Base-by-base conservation (phyloP, 2,329 filamentous ascomycete species). In the Aspergillus tubingensis region DNA sequence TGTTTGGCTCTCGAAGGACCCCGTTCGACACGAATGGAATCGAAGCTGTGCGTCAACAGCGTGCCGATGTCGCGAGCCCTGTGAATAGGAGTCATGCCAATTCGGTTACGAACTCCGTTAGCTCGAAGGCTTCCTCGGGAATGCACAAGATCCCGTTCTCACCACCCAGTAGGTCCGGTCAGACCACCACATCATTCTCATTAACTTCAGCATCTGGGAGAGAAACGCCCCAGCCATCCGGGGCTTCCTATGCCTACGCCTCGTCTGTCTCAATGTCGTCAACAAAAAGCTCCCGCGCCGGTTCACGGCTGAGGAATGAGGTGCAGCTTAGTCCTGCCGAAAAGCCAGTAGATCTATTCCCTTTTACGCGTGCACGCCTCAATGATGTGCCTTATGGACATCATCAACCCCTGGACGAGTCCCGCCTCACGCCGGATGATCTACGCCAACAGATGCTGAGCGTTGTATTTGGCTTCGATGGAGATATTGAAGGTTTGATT, bases 381-480 rank as follows among this genome's bases (percentile, higher is more conserved):
- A 90, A 86, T 62, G 92, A 96, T 65, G 86, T 97, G 3, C 88
- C 91, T 0, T 96, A 96, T 72, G 88, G 89, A 68, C 86, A 89
- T 51, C 86, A 88, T 0, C 83, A 87, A 13, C 77, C 81, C 1
- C 68, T 82, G 13, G 84, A 89, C 65, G 83, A 86, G 58, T 76
- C 80, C 3, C 83, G 83, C 27, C 77, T 91, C 23, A 91, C 89
- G 6, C 77, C 86, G 8, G 90, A 97, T 67, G 89, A 96, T 66
- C 83, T 97, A 48, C 88, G 94, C 51, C 85, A 85, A 50, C 93
- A 97, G 75, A 97, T 99, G 93, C 83, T 99, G 4, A 91, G 85
- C 67, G 90, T 93, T 5, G 92, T 99, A 2, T 99, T 99, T 75
- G 95, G 95, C 3, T 99, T 95, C 93, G 88, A 94, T 55, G 88